Base-by-base conservation (phyloP, 2,329 filamentous ascomycete genomes). In the Penicillium aurantiogriseum region DNA sequence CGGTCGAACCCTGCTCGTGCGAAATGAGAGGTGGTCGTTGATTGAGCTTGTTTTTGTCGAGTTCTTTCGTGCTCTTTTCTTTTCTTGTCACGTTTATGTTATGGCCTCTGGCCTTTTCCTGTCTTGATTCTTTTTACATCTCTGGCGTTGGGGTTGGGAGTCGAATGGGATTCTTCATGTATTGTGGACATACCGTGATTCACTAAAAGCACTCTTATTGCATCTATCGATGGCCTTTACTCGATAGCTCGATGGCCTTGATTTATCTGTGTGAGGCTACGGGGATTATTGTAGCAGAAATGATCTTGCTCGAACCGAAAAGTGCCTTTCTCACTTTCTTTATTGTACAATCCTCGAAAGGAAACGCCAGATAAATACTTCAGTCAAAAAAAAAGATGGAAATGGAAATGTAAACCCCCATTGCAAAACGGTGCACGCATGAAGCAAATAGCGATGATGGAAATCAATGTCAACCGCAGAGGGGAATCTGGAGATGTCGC, bases 1-100 rank as follows among this genome's bases (percentile, higher is more conserved):
- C 80, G 80, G 63, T 74, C 76, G 17, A 69, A 70, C 61, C 53
- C 53, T 56, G 53, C 53, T 38, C 53, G 53, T 43, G 53, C 46
- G 31, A 76, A 72, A 65, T 62, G 60, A 53, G 42, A 15, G 67
- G 64, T 25, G 60, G 58, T 61, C 65, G 61, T 51, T 68, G 50
- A 64, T 58, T 51, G 48, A 49, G 31, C 44, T 53, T 44, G 27
- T 33, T 25, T 50, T 39, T 45, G 44, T 46, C 21, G 33, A 13
- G 11, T 17, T 29, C 40, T 44, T 44, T n/a, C 17, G 23, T 29
- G 17, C 42, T 54, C 39, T 51, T 51, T 54, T 51, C 51, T 33
- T 35, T 35, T 21, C 23, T 48, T 50, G 15, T 51, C 35, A 42
- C 35, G 17, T 38, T 50, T 57, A 50, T 54, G 15, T 17, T 36